Evolutionary conservation across 495 filamentous ascomycete species (phyloP).

Genomic region (Aspergillus sparsus): DNA sequence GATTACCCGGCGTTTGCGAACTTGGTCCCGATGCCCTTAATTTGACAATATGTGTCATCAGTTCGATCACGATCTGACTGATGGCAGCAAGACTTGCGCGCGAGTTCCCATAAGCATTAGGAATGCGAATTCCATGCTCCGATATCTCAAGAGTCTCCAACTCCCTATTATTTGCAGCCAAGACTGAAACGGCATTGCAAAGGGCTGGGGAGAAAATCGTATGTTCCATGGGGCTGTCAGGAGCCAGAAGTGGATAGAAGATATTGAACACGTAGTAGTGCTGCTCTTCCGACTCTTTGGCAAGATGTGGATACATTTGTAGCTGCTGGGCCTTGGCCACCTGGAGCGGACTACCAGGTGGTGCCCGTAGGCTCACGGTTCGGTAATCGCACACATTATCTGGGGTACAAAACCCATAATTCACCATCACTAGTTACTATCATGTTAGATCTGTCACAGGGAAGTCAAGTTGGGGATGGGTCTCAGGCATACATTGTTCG

Average conservation of each 20-base stretch:
- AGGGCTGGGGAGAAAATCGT: slow-evolving; percentile 49
- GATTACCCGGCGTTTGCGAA: slow-evolving; percentile 33
- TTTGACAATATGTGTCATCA: slow-evolving; percentile 43
- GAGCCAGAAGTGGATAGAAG: slow-evolving; percentile 43
- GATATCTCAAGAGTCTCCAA: slow-evolving; percentile 39
- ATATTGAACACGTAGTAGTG: slow-evolving; percentile 52
- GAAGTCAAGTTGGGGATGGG: neutral
- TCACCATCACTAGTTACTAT: slow-evolving; percentile 55
- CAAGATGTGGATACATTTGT: slow-evolving; percentile 36
- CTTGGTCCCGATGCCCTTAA: slow-evolving; percentile 32
- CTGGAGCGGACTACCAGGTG: slow-evolving; percentile 43
- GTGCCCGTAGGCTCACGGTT: slow-evolving; percentile 46
- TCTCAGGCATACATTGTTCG: slow-evolving; percentile 55
- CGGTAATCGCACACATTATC: slow-evolving; percentile 60
- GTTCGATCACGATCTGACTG: slow-evolving; percentile 46
- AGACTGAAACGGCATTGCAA: slow-evolving; percentile 43
- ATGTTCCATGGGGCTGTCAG: slow-evolving; percentile 41
- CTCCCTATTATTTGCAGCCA: slow-evolving; percentile 46
- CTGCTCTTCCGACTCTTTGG: slow-evolving; percentile 34
- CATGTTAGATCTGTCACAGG: neutral
- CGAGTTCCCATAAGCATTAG: slow-evolving; percentile 37
- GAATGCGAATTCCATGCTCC: slow-evolving; percentile 36
- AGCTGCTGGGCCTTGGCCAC: slow-evolving; percentile 37
- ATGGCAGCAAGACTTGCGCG: slow-evolving; percentile 41
- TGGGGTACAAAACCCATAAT: slow-evolving; percentile 65